Base-by-base conservation (phyloP, 495 filamentous ascomycete genomes). In the Aspergillus incahuasiensis region DNA sequence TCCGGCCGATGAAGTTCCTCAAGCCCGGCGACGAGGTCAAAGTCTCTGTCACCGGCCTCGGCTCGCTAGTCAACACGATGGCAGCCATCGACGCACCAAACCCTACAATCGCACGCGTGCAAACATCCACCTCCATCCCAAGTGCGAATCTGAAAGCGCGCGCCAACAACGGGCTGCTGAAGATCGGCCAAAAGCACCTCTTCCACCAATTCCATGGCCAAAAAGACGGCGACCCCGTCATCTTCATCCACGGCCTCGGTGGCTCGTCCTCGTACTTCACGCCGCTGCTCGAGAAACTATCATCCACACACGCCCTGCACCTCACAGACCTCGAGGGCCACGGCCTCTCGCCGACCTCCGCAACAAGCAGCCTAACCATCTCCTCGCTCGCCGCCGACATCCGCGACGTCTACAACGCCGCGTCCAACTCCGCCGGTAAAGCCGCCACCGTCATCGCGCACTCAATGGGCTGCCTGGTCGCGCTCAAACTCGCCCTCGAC, bases 201-300 rank as follows among this genome's bases (percentile, higher is more conserved):
- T 48, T 48, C 45, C 35, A 48, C 45, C 45, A 48, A 34, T 32
- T 48, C 28, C 45, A 19, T 3, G 45, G 45, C 4, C 45, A 48
- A 6, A 34, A 35, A 21, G 45, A 48, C 16, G 45, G 45, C 21
- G 1, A 25, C 15, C 45, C 45, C 6, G 25, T 48, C 3, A 48
- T 48, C n/a, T 48, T 48, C 24, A 48, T 48, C 45, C 45, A 34
- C 45, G 45, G 45, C 45, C 45, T 48, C 45, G 45, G 45, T n/a
- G 45, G 45, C 45, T 48, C 45, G 2, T 48, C 45, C 13, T 30
- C 45, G 20, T 48, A 48, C 25, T 48, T 48, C 28, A n/a, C 45
- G 7, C 45, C 45, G 5, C 45, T 48, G n/a, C 3, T 48, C 28
- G 45, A 48, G n/a, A 48, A 48, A 34, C 45, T 48, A 25, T 18